These are phyloP conservation scores for Sarcodon aspratus DNA, from an alignment of 768 basidiomycete genomes.

Conservation along the genomic window DNA sequence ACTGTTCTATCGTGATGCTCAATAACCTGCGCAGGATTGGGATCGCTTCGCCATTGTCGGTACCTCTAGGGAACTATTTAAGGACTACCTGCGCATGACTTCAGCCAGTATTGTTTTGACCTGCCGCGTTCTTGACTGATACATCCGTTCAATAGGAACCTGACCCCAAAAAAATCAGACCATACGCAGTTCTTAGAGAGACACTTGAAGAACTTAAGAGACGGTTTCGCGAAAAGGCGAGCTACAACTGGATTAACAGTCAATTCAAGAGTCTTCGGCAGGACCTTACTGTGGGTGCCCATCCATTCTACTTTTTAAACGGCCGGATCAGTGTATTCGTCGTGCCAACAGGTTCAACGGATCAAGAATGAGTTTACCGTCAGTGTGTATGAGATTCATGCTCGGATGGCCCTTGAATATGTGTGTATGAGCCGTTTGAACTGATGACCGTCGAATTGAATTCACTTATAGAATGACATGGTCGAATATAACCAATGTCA, in stretches of 20 bases:
- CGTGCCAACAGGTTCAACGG: conserved; percentile 70
- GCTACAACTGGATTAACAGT: conserved; percentile 89
- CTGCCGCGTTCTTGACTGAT: not conserved
- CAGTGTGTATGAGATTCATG: conserved; percentile 96
- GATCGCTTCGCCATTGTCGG: conserved; percentile 94
- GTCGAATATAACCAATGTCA: conserved; percentile 99
- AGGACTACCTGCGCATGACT: conserved; percentile 91
- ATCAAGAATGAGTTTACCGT: conserved; percentile 99
- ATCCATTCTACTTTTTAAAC: conserved; percentile 3
- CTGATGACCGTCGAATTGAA: conserved; percentile 2
- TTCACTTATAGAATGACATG: conserved; percentile 70
- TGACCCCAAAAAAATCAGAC: conserved; percentile 88
- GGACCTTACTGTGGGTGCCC: conserved; percentile 80
- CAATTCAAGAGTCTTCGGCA: conserved; percentile 97
- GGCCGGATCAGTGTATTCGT: conserved; percentile 1
- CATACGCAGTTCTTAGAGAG: conserved; percentile 71
- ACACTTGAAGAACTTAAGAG: conserved; percentile 81
- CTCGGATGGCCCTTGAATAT: conserved; percentile 89
- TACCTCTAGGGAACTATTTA: conserved; percentile 81
- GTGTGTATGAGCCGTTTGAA: conserved; percentile 29
- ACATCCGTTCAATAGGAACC: conserved; percentile 62
- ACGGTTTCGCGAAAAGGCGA: conserved; percentile 70
- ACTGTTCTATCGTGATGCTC: conserved; percentile 1
- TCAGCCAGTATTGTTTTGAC: conserved; percentile 40
- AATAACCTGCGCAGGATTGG: conserved; percentile 57